Conservation (phyloP, 495 filamentous ascomycete genomes). For the Friedmanniomyces simplex region DNA sequence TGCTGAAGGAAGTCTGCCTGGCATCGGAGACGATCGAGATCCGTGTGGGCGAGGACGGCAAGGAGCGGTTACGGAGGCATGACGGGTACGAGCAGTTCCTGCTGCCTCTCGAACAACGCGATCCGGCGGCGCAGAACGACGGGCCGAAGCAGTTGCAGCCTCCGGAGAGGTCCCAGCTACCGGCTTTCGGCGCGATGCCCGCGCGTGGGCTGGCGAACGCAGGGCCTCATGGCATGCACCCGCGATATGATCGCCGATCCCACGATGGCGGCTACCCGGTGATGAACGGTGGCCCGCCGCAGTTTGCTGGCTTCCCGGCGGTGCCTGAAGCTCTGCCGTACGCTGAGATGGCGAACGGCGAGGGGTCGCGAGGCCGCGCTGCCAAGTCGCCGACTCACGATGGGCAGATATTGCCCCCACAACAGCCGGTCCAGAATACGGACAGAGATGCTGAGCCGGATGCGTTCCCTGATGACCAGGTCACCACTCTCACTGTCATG, state of each 20-base stretch:
- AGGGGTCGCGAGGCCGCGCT: constrained; percentile 6
- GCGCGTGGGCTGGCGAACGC: constrained; percentile 8
- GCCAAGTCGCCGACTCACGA: constrained; percentile 12
- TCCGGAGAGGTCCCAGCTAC: constrained; percentile 27
- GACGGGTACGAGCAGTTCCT: constrained; percentile 78
- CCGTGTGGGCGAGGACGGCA: constrained; percentile 55
- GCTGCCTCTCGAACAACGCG: constrained; percentile 50
- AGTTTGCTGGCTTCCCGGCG: background rate
- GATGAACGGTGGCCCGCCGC: constrained; percentile 11
- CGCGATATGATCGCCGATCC: constrained; percentile 11
- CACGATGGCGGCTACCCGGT: constrained; percentile 8
- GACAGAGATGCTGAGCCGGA: constrained; percentile 18
- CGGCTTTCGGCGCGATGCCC: background rate
- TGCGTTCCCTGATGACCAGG: constrained; percentile 46
- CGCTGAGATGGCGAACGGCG: constrained; percentile 11
- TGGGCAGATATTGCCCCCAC: background rate
- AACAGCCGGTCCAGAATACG: background rate
- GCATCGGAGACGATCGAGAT: constrained; percentile 62
- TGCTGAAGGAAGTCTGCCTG: constrained; percentile 63
- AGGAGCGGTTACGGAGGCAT: constrained; percentile 66
- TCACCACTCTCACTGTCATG: constrained; percentile 41
- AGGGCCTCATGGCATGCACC: background rate
- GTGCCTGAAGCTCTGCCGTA: background rate
- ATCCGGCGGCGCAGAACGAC: constrained; percentile 49
- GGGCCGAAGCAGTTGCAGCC: constrained; percentile 37